A percentile compares a stretch with the other conserved stretches of the same genome.
phyloP scores from a whole-genome alignment of 257 asterid species.

The Thymus quinquecostatus region DNA sequence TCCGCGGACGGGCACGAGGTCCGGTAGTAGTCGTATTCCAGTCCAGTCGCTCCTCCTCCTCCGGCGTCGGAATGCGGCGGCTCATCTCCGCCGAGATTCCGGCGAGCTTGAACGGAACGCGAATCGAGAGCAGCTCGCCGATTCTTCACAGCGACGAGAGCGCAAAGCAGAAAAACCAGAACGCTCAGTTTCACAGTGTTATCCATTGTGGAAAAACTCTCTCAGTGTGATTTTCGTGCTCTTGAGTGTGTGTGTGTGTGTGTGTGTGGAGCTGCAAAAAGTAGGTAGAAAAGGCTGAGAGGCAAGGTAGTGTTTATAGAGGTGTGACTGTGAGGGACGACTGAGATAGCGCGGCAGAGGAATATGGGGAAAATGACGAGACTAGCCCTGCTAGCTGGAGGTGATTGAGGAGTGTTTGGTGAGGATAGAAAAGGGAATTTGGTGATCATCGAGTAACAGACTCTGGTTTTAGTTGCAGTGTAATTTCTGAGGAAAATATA shows the following conservation, averaged over 20 bases:
- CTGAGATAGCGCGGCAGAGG: constrained; percentile 39
- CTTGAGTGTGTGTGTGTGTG: not conserved
- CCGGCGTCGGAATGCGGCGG: not conserved
- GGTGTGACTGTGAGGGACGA: not conserved
- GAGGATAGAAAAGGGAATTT: not conserved
- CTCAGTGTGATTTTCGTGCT: not conserved
- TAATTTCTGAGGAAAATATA: not conserved
- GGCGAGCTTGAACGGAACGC: constrained; percentile 15
- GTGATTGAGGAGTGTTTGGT: not conserved
- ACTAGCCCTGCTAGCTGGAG: constrained; percentile 18
- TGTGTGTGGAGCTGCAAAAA: constrained; percentile 24
- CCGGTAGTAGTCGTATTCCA: constrained; percentile 57
- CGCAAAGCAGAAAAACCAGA: constrained; percentile 51
- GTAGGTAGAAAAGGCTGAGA: not conserved
- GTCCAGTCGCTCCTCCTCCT: constrained; percentile 16
- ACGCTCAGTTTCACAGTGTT: constrained; percentile 47
- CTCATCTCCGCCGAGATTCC: constrained; percentile 26
- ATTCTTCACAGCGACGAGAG: constrained; percentile 53
- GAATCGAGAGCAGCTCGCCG: constrained; percentile 44
- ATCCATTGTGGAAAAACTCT: constrained; percentile 39
- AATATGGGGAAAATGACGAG: constrained; percentile 6
- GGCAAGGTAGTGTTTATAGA: constrained; percentile 2
- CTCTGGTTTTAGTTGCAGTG: not conserved
- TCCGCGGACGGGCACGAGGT: constrained; percentile 66
- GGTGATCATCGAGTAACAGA: not conserved